Base-by-base conservation (phyloP, 306 rosid species). In the Spatholobus suberectus region DNA sequence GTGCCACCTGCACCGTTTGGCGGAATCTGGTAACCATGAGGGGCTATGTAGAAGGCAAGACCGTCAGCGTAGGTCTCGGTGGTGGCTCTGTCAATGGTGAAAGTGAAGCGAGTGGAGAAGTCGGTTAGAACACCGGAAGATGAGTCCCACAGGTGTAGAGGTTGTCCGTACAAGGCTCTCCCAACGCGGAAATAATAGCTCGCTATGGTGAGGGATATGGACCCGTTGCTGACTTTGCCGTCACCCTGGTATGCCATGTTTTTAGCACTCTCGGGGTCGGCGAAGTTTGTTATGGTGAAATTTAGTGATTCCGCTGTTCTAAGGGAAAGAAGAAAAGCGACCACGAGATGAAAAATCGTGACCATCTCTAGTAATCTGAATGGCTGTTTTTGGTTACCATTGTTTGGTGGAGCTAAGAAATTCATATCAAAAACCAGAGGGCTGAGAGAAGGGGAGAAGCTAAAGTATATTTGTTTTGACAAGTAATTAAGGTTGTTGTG, bases 261-360 rank as follows among this genome's bases (percentile, higher is more conserved):
- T 15, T 9, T 21, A 1, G 63, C 43, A 37, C 55, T 0, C 8
- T 40, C 46, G 6, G 54, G 54, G 20, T 78, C 77, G 21, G 73
- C 24, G 44, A 84, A 84, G 51, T 79, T 65, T 26, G 84, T 84
- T 66, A 79, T 84, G 47, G 79, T 84, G 87, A 84, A 84, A n/a
- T 12, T 52, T 34, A 84, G 71, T 66, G 87, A 54, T 1, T 43
- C 58, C 1, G 63, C 73, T 12, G 72, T 65, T 49, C 6, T 61
- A 5, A 61, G 35, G 49, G 40, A 3, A 38, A 24, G 6, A 78
- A 20, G 20, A 67, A 35, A 14, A 5, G 3, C 18, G 4, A 20
- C 11, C 3, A 32, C 2, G 3, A 82, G 12, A n/a, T 7, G 26
- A 7, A 35, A 34, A 34, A 35, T 8, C 8, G 43, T 65, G 1